Evolutionary conservation across 1,139 yeast species (phyloP).

Genomic region (Hanseniaspora gamundiae): DNA sequence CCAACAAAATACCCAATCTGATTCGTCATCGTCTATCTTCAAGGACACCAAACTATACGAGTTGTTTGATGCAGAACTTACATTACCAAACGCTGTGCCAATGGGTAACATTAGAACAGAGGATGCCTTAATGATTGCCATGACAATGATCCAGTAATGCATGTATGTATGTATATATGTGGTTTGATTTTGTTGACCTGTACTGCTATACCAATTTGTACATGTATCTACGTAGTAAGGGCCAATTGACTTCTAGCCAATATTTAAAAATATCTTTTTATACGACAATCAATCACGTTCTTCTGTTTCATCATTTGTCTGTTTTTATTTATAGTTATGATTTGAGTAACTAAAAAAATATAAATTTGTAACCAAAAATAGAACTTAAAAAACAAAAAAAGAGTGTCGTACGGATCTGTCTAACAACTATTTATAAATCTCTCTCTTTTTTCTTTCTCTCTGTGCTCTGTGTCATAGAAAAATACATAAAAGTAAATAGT

Average conservation of each 20-base stretch:
- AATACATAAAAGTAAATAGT: too few species aligned
- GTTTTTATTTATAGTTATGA: too few species aligned
- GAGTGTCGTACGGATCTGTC: too few species aligned
- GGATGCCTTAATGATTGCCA: conserved; percentile 55
- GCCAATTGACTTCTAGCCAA: not conserved
- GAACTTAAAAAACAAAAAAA: too few species aligned
- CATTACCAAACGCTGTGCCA: conserved; percentile 44
- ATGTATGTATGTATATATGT: too few species aligned
- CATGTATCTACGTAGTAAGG: not conserved
- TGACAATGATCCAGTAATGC: conserved; percentile 35
- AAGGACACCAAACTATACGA: conserved; percentile 42
- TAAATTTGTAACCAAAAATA: too few species aligned
- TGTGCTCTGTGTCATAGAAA: too few species aligned
- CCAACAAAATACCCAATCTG: conserved; percentile 26
- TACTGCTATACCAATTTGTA: too few species aligned
- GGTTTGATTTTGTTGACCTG: not conserved
- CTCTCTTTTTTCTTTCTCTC: too few species aligned
- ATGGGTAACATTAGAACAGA: conserved; percentile 34
- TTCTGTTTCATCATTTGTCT: too few species aligned
- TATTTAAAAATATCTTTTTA: not conserved
- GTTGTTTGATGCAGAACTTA: conserved; percentile 56
- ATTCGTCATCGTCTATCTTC: conserved; percentile 28
- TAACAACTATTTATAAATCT: too few species aligned
- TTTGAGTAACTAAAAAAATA: too few species aligned
- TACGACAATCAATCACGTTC: not conserved